Evolutionary conservation across 495 filamentous ascomycete species (phyloP).

Genomic region (Penicillium coffeae): DNA sequence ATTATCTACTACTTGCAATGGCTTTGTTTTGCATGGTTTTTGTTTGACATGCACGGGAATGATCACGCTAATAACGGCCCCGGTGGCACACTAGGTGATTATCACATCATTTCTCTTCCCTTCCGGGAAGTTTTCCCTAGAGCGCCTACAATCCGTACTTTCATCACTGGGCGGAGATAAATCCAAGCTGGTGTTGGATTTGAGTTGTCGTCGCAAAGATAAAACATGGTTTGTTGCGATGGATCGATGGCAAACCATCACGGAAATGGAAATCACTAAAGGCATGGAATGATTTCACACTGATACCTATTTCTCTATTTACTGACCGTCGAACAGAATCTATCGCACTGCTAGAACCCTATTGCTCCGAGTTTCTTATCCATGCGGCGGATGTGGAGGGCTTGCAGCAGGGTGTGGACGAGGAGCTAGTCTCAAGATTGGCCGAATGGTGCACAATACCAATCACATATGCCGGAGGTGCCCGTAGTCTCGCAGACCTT

Average conservation of each 20-base stretch:
- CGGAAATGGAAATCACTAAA: slow-evolving; percentile 86
- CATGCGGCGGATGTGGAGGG: slow-evolving; percentile 99
- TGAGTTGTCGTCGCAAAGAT: slow-evolving; percentile 76
- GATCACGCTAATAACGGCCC: slow-evolving; percentile 14
- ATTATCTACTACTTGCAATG: too few relatives aligned
- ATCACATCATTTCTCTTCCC: slow-evolving; percentile 87
- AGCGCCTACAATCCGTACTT: slow-evolving; percentile 67
- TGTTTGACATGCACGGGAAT: background rate
- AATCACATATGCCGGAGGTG: slow-evolving; percentile 93
- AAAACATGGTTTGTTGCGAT: slow-evolving; percentile 89
- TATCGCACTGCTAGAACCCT: slow-evolving; percentile 75
- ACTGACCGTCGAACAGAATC: slow-evolving; percentile 52
- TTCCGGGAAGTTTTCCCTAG: slow-evolving; percentile 68
- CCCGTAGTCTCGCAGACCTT: slow-evolving; percentile 73
- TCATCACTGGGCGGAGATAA: slow-evolving; percentile 66
- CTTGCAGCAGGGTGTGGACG: slow-evolving; percentile 84
- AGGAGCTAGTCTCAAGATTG: slow-evolving; percentile 70
- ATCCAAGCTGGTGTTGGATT: slow-evolving; percentile 84
- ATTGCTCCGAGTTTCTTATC: slow-evolving; percentile 93
- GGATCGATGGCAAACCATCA: slow-evolving; percentile 98
- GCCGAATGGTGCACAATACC: slow-evolving; percentile 85
- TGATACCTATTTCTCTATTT: background rate
- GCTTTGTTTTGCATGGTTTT: too few relatives aligned
- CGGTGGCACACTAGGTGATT: slow-evolving; percentile 65
- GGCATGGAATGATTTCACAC: slow-evolving; percentile 44